A percentile compares a stretch with the other conserved stretches of the same genome.
phyloP scores from a whole-genome alignment of 208 protist genomes.

The Histomonas meleagridis region DNA sequence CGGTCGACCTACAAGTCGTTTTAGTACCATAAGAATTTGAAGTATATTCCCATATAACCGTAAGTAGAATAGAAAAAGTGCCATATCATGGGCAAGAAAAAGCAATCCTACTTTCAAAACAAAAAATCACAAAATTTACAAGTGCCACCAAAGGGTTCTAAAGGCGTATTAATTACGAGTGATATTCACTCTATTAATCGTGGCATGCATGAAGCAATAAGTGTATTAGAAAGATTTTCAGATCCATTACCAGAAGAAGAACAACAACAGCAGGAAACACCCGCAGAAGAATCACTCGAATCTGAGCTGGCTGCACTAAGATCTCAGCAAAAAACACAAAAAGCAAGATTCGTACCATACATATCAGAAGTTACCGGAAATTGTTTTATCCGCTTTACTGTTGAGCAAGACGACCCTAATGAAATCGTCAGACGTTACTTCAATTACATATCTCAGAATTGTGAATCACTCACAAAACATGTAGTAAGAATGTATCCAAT shows the following conservation, averaged over 20 bases:
- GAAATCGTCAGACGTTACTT: background rate
- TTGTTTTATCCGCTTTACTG: background rate
- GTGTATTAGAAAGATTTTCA: background rate
- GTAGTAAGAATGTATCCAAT: slow-evolving; percentile 25
- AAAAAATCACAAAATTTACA: background rate
- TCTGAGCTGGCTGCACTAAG: too few relatives aligned
- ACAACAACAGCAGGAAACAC: background rate
- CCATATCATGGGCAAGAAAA: background rate
- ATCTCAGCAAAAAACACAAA: background rate
- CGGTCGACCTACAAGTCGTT: too few relatives aligned
- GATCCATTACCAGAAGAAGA: background rate
- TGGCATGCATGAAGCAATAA: background rate
- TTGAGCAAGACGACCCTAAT: background rate
- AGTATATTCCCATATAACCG: too few relatives aligned
- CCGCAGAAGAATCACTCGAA: background rate
- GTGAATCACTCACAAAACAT: background rate
- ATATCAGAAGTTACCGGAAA: slow-evolving; percentile 26
- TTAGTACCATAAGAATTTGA: too few relatives aligned
- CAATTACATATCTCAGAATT: background rate
- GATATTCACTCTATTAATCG: background rate
- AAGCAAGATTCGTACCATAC: background rate
- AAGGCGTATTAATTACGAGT: background rate
- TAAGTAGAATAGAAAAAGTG: too few relatives aligned
- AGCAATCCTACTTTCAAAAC: background rate
- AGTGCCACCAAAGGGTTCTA: background rate